A percentile compares a stretch with the other conserved stretches of the same genome.
Conservation (phyloP, 179 eudicot species). For the Drosera spatulata region DNA sequence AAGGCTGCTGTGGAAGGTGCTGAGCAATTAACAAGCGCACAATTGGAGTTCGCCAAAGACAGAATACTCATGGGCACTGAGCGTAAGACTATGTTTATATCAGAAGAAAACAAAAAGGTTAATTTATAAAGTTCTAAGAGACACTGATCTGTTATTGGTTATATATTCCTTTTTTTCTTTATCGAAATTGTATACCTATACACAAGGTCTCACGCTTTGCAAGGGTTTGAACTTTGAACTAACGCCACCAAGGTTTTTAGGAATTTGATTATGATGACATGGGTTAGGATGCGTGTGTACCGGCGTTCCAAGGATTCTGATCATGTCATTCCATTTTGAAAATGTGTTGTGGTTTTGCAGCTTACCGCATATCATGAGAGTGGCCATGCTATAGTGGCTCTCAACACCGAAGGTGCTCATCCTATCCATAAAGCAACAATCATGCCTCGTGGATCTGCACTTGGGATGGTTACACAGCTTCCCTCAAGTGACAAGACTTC, state of each 20-base stretch:
- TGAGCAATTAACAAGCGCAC: slow-evolving; percentile 57
- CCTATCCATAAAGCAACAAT: slow-evolving; percentile 99
- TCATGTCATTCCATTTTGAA: not conserved
- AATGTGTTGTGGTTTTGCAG: slow-evolving; percentile 20
- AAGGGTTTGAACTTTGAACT: too few species aligned
- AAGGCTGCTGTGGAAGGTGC: slow-evolving; percentile 96
- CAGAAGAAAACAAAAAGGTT: slow-evolving; percentile 93
- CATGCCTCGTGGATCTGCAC: slow-evolving; percentile 93
- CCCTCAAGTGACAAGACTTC: slow-evolving; percentile 90
- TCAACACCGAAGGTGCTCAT: slow-evolving; percentile 83
- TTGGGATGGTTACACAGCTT: slow-evolving; percentile 98
- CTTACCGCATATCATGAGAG: slow-evolving; percentile 99
- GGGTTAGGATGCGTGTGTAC: too few species aligned
- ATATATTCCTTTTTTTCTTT: too few species aligned
- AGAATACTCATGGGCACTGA: slow-evolving; percentile 98
- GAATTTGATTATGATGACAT: too few species aligned
- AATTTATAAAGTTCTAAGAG: slow-evolving; percentile 2
- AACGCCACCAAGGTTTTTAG: too few species aligned
- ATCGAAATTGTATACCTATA: too few species aligned
- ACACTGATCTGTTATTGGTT: not conserved
- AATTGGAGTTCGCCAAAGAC: slow-evolving; percentile 94
- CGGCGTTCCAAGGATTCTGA: too few species aligned
- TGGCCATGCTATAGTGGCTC: slow-evolving; percentile 95
- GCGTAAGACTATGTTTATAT: slow-evolving; percentile 79
- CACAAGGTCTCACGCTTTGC: too few species aligned